These are phyloP conservation scores for Mikania micrantha DNA, from an alignment of 129 eudicot genomes.

Conservation along the genomic window DNA sequence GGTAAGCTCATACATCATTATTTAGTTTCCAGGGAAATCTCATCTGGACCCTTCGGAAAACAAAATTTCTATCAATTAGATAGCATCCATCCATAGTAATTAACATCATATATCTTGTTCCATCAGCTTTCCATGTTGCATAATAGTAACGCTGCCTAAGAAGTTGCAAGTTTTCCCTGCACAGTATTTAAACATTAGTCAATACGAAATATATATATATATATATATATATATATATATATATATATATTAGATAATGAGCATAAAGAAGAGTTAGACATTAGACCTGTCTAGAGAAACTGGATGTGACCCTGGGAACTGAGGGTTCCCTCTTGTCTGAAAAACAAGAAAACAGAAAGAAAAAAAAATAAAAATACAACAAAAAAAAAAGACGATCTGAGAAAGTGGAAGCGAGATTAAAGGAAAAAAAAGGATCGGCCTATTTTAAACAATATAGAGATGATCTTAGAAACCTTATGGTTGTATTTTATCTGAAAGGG, in stretches of 20 bases:
- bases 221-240: no score
- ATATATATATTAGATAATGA: no score
- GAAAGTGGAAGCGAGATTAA: background rate
- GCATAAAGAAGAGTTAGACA: conserved; percentile 2
- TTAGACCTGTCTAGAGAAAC: conserved; percentile 89
- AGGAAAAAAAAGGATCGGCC: background rate
- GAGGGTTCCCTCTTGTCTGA: conserved; percentile 75
- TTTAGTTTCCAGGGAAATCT: conserved; percentile 85
- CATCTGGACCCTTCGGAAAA: conserved; percentile 96
- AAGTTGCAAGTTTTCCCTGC: conserved; percentile 90
- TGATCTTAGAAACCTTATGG: no score
- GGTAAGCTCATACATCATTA: conserved; percentile 59
- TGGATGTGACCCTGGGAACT: conserved; percentile 99
- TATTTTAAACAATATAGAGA: no score
- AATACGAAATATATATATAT: no score
- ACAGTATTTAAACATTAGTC: background rate
- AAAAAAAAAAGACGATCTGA: conserved; percentile 9
- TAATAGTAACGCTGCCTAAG: conserved; percentile 94
- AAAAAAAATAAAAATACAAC: background rate
- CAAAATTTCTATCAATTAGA: conserved; percentile 84
- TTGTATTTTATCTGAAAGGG: background rate
- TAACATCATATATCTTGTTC: conserved; percentile 97
- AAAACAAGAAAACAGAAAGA: conserved; percentile 19
- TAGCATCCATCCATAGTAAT: conserved; percentile 90
- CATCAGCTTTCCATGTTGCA: conserved; percentile 99